phyloP scores from a whole-genome alignment of 331 rosid genomes.

The Acacia concinna region DNA sequence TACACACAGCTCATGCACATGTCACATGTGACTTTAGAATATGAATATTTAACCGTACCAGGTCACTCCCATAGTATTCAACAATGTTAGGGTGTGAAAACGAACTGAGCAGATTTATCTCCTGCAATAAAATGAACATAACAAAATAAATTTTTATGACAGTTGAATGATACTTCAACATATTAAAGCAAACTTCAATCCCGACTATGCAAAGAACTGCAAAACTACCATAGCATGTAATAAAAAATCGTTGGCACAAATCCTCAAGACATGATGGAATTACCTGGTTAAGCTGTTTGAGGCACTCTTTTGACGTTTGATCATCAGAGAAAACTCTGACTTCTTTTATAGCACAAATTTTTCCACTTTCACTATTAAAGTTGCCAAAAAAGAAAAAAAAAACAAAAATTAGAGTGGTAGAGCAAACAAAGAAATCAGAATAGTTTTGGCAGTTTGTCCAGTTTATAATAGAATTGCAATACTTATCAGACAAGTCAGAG shows the following conservation, averaged over 20 bases:
- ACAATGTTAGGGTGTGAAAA: constrained; percentile 90
- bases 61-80: constrained; percentile 88
- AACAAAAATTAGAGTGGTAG: constrained; percentile 37
- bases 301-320: constrained; percentile 81
- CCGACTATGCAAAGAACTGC: constrained; percentile 19
- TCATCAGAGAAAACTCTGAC: constrained; percentile 81
- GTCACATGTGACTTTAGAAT: constrained; percentile 7
- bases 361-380: constrained; percentile 80
- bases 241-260: constrained; percentile 12
- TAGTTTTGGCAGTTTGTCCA: constrained; percentile 24
- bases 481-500: constrained; percentile 20
- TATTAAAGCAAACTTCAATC: constrained; percentile 19
- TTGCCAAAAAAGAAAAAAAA: constrained; percentile 32
- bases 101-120: constrained; percentile 80
- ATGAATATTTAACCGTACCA: constrained; percentile 55
- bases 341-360: constrained; percentile 95
- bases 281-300: constrained; percentile 94
- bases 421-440: constrained; percentile 39
- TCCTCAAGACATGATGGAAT: constrained; percentile 17
- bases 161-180: background rate
- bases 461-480: background rate
- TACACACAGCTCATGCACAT: background rate
- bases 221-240: constrained; percentile 4
- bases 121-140: constrained; percentile 51
- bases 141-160: constrained; percentile 23